These are phyloP conservation scores for Tetrapisispora nanseiensis DNA, from an alignment of 805 yeast genomes.

Conservation along the genomic window DNA sequence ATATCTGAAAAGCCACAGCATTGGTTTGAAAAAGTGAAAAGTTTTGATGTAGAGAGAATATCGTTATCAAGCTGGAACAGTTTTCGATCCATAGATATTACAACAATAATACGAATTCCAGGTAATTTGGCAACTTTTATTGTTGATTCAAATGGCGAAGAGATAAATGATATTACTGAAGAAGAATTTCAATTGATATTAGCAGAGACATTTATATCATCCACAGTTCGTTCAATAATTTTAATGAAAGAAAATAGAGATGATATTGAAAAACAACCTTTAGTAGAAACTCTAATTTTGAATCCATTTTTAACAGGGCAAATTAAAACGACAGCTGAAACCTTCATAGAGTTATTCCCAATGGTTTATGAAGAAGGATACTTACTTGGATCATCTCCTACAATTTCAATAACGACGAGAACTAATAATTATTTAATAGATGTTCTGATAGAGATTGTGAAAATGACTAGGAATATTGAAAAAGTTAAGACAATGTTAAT, in stretches of 20 bases:
- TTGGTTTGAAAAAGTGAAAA: slow-evolving; percentile 68
- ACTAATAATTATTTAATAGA: slow-evolving; percentile 23
- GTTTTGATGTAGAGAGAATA: slow-evolving; percentile 56
- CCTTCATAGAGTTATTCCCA: slow-evolving; percentile 19
- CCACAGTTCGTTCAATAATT: slow-evolving; percentile 56
- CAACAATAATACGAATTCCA: slow-evolving; percentile 61
- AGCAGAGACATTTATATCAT: slow-evolving; percentile 44
- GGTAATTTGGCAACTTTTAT: slow-evolving; percentile 49
- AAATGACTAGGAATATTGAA: slow-evolving; percentile 16
- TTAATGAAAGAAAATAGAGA: slow-evolving; percentile 30
- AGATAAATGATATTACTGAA: slow-evolving; percentile 24
- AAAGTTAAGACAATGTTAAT: slow-evolving; percentile 15
- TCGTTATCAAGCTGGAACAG: slow-evolving; percentile 54
- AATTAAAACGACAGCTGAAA: slow-evolving; percentile 17
- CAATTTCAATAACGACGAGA: slow-evolving; percentile 13
- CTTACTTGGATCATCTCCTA: slow-evolving; percentile 19
- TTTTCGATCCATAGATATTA: slow-evolving; percentile 49
- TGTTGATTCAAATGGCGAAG: slow-evolving; percentile 15
- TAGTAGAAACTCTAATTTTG: slow-evolving; percentile 73
- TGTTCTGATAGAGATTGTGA: slow-evolving; percentile 18
- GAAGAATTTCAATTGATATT: slow-evolving; percentile 41
- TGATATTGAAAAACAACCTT: slow-evolving; percentile 57
- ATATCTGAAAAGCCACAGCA: slow-evolving; percentile 50
- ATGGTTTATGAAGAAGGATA: slow-evolving; percentile 17
- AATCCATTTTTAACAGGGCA: slow-evolving; percentile 48